phyloP scores from a whole-genome alignment of 2,329 filamentous ascomycete genomes.

The Colletotrichum sp. region DNA sequence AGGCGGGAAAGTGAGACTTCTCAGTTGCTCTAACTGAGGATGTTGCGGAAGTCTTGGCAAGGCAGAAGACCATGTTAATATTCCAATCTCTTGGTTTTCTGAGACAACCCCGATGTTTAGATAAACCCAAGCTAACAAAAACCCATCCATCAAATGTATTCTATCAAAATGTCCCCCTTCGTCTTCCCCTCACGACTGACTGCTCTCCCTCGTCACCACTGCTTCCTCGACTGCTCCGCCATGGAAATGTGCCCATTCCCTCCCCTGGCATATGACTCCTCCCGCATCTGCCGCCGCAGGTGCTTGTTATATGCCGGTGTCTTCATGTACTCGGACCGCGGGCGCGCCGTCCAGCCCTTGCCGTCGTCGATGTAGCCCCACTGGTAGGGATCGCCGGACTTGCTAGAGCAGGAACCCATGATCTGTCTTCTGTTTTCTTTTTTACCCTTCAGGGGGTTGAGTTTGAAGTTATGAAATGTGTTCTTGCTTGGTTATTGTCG shows the following conservation, averaged over 20 bases:
- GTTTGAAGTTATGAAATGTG: too few species aligned
- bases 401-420: background rate
- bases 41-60: too few species aligned
- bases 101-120: too few species aligned
- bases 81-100: too few species aligned
- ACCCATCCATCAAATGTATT: too few species aligned
- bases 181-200: too few species aligned
- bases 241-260: background rate
- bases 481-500: rapidly evolving
- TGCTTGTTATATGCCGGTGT: conserved; percentile 14
- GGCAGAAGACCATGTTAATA: rapidly evolving
- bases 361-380: conserved; percentile 21
- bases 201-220: background rate
- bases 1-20: background rate
- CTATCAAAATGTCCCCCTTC: too few species aligned
- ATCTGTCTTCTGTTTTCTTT: background rate
- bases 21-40: too few species aligned
- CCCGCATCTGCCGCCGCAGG: background rate
- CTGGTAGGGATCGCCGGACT: background rate
- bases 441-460: too few species aligned
- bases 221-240: background rate
- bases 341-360: conserved; percentile 17
- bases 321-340: conserved; percentile 15
- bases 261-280: background rate
- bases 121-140: too few species aligned